phyloP scores from a whole-genome alignment of 2,329 filamentous ascomycete genomes.

The Alternaria sp. region DNA sequence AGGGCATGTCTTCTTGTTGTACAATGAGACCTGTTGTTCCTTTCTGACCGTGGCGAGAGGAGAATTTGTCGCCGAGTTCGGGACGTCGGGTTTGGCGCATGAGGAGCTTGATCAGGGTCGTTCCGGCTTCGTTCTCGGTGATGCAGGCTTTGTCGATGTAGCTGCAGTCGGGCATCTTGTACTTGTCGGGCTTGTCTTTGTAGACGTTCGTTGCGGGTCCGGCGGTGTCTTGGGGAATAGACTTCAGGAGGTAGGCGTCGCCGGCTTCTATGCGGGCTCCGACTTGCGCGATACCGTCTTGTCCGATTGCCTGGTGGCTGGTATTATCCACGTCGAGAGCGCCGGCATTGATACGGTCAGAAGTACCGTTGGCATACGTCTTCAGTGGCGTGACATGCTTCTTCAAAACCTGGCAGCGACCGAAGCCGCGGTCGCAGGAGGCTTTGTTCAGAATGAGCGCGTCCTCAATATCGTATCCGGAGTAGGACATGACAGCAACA shows the following conservation, averaged over 20 bases:
- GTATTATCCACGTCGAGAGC: conserved; percentile 56
- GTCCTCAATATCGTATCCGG: conserved; percentile 99
- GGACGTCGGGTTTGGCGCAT: conserved; percentile 94
- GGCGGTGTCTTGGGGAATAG: conserved; percentile 79
- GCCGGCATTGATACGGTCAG: conserved; percentile 59
- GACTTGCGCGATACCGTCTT: conserved; percentile 88
- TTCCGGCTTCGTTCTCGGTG: conserved; percentile 83
- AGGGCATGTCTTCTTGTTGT: conserved; percentile 96
- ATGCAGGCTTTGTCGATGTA: conserved; percentile 98
- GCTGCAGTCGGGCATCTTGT: conserved; percentile 81
- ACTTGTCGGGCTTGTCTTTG: conserved; percentile 71
- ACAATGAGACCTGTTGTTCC: conserved; percentile 97
- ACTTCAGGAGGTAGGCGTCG: conserved; percentile 90
- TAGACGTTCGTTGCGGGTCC: conserved; percentile 71
- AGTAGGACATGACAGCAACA: conserved; percentile 99
- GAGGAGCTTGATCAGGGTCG: conserved; percentile 88
- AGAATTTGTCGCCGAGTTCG: conserved; percentile 98
- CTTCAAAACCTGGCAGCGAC: conserved; percentile 96
- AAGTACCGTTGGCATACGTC: conserved; percentile 82
- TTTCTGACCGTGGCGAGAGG: conserved; percentile 96
- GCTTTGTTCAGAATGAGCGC: conserved; percentile 96
- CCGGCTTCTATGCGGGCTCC: conserved; percentile 78
- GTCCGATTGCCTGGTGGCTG: conserved; percentile 73
- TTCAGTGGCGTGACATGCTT: conserved; percentile 89
- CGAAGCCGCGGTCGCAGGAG: conserved; percentile 92